A percentile compares a stretch with the other conserved stretches of the same genome.
phyloP scores from a whole-genome alignment of 2,329 filamentous ascomycete species.

The Talaromyces piceae region DNA sequence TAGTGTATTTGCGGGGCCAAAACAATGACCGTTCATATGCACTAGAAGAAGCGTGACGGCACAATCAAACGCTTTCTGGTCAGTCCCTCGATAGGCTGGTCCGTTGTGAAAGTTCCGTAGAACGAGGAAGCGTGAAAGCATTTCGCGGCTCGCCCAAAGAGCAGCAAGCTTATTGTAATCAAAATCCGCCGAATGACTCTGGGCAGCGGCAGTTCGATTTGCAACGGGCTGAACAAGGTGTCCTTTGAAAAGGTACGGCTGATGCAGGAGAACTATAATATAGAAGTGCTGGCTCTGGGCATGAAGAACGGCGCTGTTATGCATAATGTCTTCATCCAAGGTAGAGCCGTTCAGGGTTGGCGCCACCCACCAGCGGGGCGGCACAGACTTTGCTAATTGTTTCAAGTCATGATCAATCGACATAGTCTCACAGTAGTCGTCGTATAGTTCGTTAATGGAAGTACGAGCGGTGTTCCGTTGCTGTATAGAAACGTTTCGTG shows the following conservation, averaged over 20 bases:
- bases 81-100: conserved; percentile 14
- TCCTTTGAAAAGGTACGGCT: conserved; percentile 15
- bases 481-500: conserved; percentile 14
- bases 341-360: conserved; percentile 2
- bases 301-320: conserved; percentile 13
- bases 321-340: conserved; percentile 6
- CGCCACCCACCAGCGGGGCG: conserved; percentile 9
- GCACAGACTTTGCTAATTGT: conserved; percentile 13
- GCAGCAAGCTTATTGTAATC: conserved; percentile 14
- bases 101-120: conserved; percentile 14
- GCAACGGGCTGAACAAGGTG: not conserved
- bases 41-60: conserved; percentile 14
- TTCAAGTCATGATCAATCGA: conserved; percentile 16
- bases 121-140: conserved; percentile 14
- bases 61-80: conserved; percentile 16
- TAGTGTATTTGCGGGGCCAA: not conserved
- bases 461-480: not conserved
- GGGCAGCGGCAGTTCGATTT: not conserved
- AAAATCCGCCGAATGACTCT: not conserved
- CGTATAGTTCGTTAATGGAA: not conserved
- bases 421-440: conserved; percentile 12
- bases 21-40: conserved; percentile 15
- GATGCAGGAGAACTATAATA: conserved; percentile 16
- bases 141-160: conserved; percentile 16
- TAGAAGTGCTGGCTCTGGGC: conserved; percentile 19